These are phyloP conservation scores for Alisma plantagoaquatica DNA, from an alignment of 106 monocot genomes.

Conservation along the genomic window DNA sequence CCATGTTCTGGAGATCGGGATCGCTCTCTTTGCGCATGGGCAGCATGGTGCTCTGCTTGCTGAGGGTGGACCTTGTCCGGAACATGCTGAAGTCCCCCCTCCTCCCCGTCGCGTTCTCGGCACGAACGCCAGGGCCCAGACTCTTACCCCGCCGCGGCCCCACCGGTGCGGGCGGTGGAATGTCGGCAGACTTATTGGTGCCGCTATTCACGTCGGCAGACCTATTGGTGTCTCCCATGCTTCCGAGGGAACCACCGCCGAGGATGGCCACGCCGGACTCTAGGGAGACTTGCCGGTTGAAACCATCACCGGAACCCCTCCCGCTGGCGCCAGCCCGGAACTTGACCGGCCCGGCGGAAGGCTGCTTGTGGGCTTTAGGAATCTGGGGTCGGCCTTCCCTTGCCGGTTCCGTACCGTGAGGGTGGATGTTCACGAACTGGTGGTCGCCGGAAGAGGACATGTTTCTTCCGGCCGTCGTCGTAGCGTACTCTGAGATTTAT, in stretches of 20 bases:
- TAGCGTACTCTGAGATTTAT: no score
- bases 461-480: no score
- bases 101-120: background rate
- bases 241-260: no score
- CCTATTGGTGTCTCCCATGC: no score
- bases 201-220: no score
- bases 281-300: constrained; percentile 75
- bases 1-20: constrained; percentile 6
- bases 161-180: no score
- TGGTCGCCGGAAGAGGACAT: constrained; percentile 11
- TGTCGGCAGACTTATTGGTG: no score
- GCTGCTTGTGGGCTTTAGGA: constrained; percentile 1
- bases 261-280: constrained; percentile 33
- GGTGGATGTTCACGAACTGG: constrained; percentile 33
- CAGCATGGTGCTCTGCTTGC: constrained; percentile 58
- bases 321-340: constrained; percentile 10
- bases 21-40: constrained; percentile 34
- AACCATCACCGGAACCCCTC: no score
- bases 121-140: constrained; percentile 14
- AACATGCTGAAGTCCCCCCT: constrained; percentile 88
- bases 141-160: constrained; percentile 57
- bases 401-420: constrained; percentile 4
- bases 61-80: constrained; percentile 70
- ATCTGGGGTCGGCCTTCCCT: background rate
- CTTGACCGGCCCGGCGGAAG: constrained; percentile 18